Evolutionary conservation across 495 filamentous ascomycete species (phyloP).

Genomic region (Penicillium paxilli): DNA sequence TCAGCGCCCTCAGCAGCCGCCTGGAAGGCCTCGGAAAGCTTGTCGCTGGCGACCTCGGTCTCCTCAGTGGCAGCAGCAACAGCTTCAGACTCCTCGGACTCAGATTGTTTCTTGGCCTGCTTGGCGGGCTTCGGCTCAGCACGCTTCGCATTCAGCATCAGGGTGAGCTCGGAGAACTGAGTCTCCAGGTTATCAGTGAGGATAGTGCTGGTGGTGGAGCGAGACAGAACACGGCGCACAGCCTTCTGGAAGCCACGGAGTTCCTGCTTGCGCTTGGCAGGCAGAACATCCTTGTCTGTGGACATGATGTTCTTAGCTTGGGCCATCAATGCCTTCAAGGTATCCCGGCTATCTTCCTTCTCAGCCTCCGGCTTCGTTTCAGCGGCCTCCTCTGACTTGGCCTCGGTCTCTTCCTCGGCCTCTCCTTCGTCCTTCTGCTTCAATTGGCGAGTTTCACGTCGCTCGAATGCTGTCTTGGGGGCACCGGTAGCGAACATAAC

Average conservation of each 20-base stretch:
- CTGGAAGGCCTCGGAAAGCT: constrained; percentile 45
- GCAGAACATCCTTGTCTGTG: constrained; percentile 45
- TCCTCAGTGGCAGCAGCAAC: constrained; percentile 11
- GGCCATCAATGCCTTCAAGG: constrained; percentile 50
- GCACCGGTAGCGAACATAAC: constrained; percentile 86
- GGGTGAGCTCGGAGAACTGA: constrained; percentile 49
- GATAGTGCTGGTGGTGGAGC: constrained; percentile 41
- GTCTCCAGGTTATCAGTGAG: constrained; percentile 50
- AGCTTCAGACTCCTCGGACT: constrained; percentile 1
- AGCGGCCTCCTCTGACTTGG: constrained; percentile 18
- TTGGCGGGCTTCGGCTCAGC: constrained; percentile 30
- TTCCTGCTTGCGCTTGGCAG: constrained; percentile 63
- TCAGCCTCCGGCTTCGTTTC: constrained; percentile 20
- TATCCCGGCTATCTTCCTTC: constrained; percentile 38
- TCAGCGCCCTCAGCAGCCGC: constrained; percentile 38
- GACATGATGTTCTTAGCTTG: constrained; percentile 57
- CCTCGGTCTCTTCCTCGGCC: constrained; percentile 29
- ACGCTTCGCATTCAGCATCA: constrained; percentile 42
- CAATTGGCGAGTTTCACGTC: constrained; percentile 38
- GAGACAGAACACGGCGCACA: constrained; percentile 54
- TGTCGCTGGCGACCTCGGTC: constrained; percentile 27
- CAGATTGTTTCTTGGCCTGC: constrained; percentile 18
- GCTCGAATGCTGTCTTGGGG: constrained; percentile 56
- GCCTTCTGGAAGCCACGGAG: constrained; percentile 57
- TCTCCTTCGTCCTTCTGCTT: constrained; percentile 26